A percentile compares a stretch with the other conserved stretches of the same genome.
phyloP scores from a whole-genome alignment of 1,139 yeast species.

The Candida glucosophila region DNA sequence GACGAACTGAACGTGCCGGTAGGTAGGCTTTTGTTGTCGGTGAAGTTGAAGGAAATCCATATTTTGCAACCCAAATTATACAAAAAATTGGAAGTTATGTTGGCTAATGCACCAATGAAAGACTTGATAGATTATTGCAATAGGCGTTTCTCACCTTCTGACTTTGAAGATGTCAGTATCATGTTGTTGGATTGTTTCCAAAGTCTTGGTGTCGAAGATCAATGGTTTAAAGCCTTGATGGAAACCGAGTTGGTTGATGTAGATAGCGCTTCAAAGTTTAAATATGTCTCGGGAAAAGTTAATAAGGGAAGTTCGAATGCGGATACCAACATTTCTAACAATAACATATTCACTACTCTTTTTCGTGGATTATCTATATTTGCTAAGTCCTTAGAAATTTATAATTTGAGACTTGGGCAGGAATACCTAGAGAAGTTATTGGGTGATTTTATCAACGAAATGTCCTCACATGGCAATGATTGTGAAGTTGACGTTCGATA shows the following conservation, averaged over 20 bases:
- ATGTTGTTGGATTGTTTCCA: slow-evolving; percentile 60
- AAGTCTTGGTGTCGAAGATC: slow-evolving; percentile 51
- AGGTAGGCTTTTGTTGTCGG: slow-evolving; percentile 52
- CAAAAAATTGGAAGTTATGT: slow-evolving; percentile 52
- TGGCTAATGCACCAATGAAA: slow-evolving; percentile 41
- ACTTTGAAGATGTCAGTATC: slow-evolving; percentile 45
- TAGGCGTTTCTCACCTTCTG: slow-evolving; percentile 32
- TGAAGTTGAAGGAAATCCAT: slow-evolving; percentile 47
- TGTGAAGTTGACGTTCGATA: slow-evolving; percentile 72
- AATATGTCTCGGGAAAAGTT: slow-evolving; percentile 19
- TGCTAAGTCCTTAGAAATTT: slow-evolving; percentile 73
- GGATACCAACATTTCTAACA: slow-evolving; percentile 13
- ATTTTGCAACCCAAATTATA: slow-evolving; percentile 53
- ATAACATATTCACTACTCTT: slow-evolving; percentile 57
- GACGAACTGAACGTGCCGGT: slow-evolving; percentile 37
- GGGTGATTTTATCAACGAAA: slow-evolving; percentile 54
- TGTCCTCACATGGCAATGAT: slow-evolving; percentile 41
- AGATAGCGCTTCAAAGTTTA: slow-evolving; percentile 38
- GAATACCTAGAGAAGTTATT: slow-evolving; percentile 69
- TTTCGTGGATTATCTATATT: slow-evolving; percentile 81
- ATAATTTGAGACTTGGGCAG: slow-evolving; percentile 68
- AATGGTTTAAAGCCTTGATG: slow-evolving; percentile 64
- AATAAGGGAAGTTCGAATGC: slow-evolving; percentile 8
- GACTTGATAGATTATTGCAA: slow-evolving; percentile 42
- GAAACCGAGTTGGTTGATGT: slow-evolving; percentile 50